Base-by-base conservation (phyloP, 139 green algal species). In the Picochlorum sp. region DNA sequence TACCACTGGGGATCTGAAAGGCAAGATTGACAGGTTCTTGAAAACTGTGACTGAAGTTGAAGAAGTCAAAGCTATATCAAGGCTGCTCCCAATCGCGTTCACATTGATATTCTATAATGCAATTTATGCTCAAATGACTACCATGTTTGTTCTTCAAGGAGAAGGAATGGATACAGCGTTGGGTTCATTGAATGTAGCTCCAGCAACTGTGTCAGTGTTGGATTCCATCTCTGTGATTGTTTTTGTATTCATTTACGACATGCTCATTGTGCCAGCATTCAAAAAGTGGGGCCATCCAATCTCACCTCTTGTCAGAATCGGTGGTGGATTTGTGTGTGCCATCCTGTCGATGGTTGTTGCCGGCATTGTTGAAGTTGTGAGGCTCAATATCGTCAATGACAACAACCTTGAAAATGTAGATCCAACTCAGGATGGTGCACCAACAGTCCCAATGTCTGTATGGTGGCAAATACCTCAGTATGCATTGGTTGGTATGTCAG, bases 131-230 rank as follows among this genome's bases (percentile, higher is more conserved):
- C 82, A 88, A 77, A 95, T 96, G 89, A 74, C 75, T 67, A 86
- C 78, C 50, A 79, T 95, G 21, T 97, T 96, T 66, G 80, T 96
- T 66, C 57, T 84, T 52, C 88, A 96, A 66, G 90, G 89, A 65
- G 71, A 68, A 16, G 62, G 83, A 15, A 93, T 95, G 86, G 67
- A 91, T 69, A 66, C 73, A 44, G 8, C 28, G 21, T 41, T 63
- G n/a, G 64, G 45, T 23, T 44, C 30, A 6, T 34, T 52, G 45
- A 37, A 20, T 37, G 16, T 70, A 30, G 7, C 49, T 49, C 30
- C 64, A 16, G 60, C 57, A 26, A 76, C 69, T 51, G 16, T 70
- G 24, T 61, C 30, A 14, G 10, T 30, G 18, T 60, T 75, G 50
- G 68, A 60, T 18, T 56, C 18, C 21, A 8, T 75, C 10, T 23